These are phyloP conservation scores for Geranomyces michiganensis DNA, from an alignment of 192 early-diverging fungal genomes.

Conservation along the genomic window DNA sequence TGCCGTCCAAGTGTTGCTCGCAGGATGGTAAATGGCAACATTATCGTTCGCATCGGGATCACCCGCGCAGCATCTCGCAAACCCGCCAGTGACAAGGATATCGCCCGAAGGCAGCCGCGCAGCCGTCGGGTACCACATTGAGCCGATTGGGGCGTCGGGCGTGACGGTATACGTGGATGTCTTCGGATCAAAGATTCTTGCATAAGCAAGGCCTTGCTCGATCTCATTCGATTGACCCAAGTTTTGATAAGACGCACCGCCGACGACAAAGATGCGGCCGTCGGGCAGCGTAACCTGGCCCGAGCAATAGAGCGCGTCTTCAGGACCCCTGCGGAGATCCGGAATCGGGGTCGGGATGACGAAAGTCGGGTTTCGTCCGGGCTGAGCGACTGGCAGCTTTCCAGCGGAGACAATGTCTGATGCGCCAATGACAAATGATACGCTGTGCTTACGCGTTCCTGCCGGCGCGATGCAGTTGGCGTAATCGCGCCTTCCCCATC, in stretches of 20 bases:
- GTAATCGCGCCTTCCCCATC: conserved; percentile 24
- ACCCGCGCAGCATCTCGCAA: conserved; percentile 9
- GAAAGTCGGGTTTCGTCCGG: conserved; percentile 14
- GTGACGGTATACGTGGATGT: conserved; percentile 10
- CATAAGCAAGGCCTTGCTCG: conserved; percentile 10
- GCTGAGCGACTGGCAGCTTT: background rate
- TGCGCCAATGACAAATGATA: conserved; percentile 15
- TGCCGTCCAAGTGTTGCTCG: conserved; percentile 11
- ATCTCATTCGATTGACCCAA: conserved; percentile 8
- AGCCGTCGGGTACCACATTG: conserved; percentile 27
- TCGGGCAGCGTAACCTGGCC: conserved; percentile 14
- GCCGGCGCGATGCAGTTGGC: conserved; percentile 1
- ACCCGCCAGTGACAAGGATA: conserved; percentile 25
- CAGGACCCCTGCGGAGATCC: background rate
- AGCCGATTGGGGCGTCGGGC: conserved; percentile 15
- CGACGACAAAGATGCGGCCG: conserved; percentile 24
- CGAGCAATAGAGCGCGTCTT: conserved; percentile 23
- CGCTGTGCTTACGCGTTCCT: conserved; percentile 27
- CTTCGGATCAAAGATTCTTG: conserved; percentile 7
- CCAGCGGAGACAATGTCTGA: conserved; percentile 10
- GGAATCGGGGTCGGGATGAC: conserved; percentile 18
- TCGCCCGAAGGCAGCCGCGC: conserved; percentile 9
- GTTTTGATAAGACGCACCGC: conserved; percentile 16
- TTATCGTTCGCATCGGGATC: conserved; percentile 15
- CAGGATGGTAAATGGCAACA: conserved; percentile 11